Evolutionary conservation across 768 basidiomycete genomes (phyloP), one percentile per base, ranked within the genome.

Genomic region (Termitomyces sp.): DNA sequence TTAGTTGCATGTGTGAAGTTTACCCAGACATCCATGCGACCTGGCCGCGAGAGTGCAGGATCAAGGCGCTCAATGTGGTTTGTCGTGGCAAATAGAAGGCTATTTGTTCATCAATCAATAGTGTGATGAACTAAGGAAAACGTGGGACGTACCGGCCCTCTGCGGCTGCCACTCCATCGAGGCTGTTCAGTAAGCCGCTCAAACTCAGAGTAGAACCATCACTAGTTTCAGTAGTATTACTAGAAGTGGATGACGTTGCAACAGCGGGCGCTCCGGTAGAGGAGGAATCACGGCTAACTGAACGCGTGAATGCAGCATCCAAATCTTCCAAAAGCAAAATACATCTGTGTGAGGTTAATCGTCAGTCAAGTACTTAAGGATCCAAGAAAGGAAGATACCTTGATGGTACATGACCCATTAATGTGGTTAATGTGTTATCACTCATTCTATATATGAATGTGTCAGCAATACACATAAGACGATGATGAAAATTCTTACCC

Each of bases 1-100:
- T 92, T 94, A 8, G 91, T 92, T 6, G 92, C 92, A 69, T 94
- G 88, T 55, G 89, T 88, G 75, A 94, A 94, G 77, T 93, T 92
- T 44, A 95, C 83, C 92, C 92, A 94, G 16, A 96, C 88, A 68
- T 94, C 93, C 90, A 93, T 92, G 50, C 91, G 90, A 60, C 94
- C 94, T 33, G 94, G 91, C 22, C 92, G 85, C 71, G 87, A 91
- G 39, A 96, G 81, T 4, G 93, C 92, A 53, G 90, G 93, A 73
- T 97, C 94, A 38, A 97, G 82, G 50, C 92, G 88, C 70, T 96
- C 93, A 67, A 94, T 92, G 71, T 96, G 94, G 75, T 97, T 97
- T 13, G 92, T 94, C 7, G 92, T 94, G 57, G 93, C 94, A 73
- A 96, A 95, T 11, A 96, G 80, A 61, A 96, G 81, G 44, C 91